A percentile compares a stretch with the other conserved stretches of the same genome.
phyloP scores from a whole-genome alignment of 2,329 filamentous ascomycete genomes.

The Trichoderma asperellum region DNA sequence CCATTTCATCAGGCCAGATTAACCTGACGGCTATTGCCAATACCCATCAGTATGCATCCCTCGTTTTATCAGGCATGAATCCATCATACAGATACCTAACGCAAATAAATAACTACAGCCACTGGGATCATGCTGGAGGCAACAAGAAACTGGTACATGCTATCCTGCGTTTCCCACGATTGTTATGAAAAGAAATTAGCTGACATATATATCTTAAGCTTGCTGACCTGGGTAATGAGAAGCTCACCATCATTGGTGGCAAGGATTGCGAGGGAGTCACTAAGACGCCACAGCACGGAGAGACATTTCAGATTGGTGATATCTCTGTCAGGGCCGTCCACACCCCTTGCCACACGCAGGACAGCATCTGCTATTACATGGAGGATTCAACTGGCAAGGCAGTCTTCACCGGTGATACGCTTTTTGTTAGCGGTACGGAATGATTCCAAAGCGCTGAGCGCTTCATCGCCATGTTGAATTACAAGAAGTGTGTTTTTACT shows the following conservation, averaged over 20 bases:
- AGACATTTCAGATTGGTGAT: constrained; percentile 79
- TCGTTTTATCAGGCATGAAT: not conserved
- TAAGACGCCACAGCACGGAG: constrained; percentile 72
- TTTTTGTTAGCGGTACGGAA: constrained; percentile 81
- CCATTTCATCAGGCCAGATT: constrained; percentile 71
- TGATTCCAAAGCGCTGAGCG: not conserved
- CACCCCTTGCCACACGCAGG: constrained; percentile 96
- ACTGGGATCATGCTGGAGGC: constrained; percentile 92
- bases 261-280: constrained; percentile 83
- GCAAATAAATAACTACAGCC: constrained; percentile 55
- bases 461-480: not conserved
- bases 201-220: constrained; percentile 34
- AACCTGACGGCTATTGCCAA: constrained; percentile 91
- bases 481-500: not conserved
- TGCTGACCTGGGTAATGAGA: constrained; percentile 56
- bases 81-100: constrained; percentile 20
- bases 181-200: not conserved
- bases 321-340: constrained; percentile 87
- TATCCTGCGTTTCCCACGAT: not conserved
- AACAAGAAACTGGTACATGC: constrained; percentile 74
- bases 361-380: constrained; percentile 95
- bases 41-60: constrained; percentile 83
- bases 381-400: constrained; percentile 75
- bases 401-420: constrained; percentile 94
- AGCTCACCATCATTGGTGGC: constrained; percentile 81